Evolutionary conservation across 495 filamentous ascomycete genomes (phyloP).

Genomic region (Penicillium taxi): DNA sequence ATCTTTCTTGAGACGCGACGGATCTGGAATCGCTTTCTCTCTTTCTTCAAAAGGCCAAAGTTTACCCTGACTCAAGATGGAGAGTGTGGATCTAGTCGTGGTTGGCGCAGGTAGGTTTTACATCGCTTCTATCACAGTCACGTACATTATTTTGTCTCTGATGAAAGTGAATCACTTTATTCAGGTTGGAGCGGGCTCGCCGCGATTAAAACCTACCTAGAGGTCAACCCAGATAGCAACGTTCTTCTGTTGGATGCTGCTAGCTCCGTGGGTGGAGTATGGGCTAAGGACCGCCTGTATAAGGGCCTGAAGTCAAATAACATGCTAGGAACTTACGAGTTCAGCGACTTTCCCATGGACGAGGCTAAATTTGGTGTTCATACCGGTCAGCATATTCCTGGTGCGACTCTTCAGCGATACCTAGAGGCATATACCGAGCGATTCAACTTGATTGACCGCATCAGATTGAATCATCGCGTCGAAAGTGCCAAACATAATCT

Average conservation of each 20-base stretch:
- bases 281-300: conserved; percentile 58
- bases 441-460: conserved; percentile 46
- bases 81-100: conserved; percentile 29
- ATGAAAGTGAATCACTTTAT: neutral
- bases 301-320: conserved; percentile 60
- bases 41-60: too few species aligned
- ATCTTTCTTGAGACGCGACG: too few species aligned
- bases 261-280: conserved; percentile 59
- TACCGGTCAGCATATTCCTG: conserved; percentile 60
- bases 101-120: conserved; percentile 41
- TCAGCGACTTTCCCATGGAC: conserved; percentile 67
- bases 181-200: conserved; percentile 54
- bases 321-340: conserved; percentile 58
- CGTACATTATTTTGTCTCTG: neutral
- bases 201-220: conserved; percentile 51
- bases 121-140: neutral
- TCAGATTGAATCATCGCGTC: conserved; percentile 48
- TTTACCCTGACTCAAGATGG: conserved; percentile 13
- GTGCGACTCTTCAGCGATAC: conserved; percentile 56
- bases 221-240: conserved; percentile 42
- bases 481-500: conserved; percentile 40
- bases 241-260: conserved; percentile 49
- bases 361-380: conserved; percentile 49
- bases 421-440: conserved; percentile 53
- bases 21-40: neutral